phyloP scores from a whole-genome alignment of 2,329 filamentous ascomycete genomes.

The Colletotrichum noveboracense region DNA sequence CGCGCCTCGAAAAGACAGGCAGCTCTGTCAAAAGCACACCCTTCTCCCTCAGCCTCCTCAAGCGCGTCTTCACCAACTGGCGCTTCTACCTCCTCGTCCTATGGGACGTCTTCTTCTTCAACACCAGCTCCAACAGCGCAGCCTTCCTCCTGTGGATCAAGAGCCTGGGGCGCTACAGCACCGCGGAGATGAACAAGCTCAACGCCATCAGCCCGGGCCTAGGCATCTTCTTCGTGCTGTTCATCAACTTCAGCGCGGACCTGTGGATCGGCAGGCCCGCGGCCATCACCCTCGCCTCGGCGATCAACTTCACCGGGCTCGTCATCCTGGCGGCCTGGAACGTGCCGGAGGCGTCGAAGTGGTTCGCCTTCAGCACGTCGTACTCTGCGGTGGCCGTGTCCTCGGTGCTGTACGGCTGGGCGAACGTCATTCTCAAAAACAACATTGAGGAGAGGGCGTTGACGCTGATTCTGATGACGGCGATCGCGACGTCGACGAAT shows the following conservation, averaged over 20 bases:
- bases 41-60: slow-evolving; percentile 34
- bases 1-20: slow-evolving; percentile 41
- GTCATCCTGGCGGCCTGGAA: slow-evolving; percentile 59
- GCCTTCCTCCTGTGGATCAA: slow-evolving; percentile 63
- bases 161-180: slow-evolving; percentile 52
- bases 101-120: slow-evolving; percentile 63
- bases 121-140: slow-evolving; percentile 48
- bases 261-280: slow-evolving; percentile 57
- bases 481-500: slow-evolving; percentile 58
- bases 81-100: slow-evolving; percentile 57
- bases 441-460: slow-evolving; percentile 53
- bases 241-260: slow-evolving; percentile 61
- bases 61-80: slow-evolving; percentile 41
- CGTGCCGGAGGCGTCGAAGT: slow-evolving; percentile 57
- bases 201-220: slow-evolving; percentile 57
- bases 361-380: slow-evolving; percentile 56
- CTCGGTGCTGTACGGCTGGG: slow-evolving; percentile 61
- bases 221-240: slow-evolving; percentile 61
- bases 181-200: slow-evolving; percentile 53
- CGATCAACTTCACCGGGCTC: slow-evolving; percentile 57
- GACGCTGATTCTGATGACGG: slow-evolving; percentile 55
- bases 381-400: slow-evolving; percentile 57
- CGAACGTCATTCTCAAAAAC: slow-evolving; percentile 53
- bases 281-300: slow-evolving; percentile 57
- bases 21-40: slow-evolving; percentile 44